A percentile compares a stretch with the other conserved stretches of the same genome.
Conservation (phyloP, 2,329 filamentous ascomycete species). For the Aspergillus aculeatus region DNA sequence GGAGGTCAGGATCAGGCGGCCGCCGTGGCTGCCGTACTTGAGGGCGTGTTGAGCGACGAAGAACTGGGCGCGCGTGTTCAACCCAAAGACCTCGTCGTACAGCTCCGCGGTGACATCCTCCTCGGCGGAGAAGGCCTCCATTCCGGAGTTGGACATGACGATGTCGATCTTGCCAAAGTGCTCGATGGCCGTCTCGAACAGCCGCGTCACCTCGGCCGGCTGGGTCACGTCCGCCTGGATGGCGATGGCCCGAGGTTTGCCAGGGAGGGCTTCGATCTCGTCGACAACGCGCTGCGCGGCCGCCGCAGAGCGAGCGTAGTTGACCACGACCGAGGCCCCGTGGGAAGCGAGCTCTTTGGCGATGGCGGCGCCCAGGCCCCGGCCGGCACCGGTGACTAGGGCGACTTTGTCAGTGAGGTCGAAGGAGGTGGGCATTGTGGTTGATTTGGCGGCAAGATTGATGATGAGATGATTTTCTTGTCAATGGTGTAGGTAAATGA, state of each 20-base stretch:
- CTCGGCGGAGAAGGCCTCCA: conserved; percentile 48
- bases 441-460: too few species aligned
- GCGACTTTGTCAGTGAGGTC: conserved; percentile 33
- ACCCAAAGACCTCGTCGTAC: too few species aligned
- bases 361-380: conserved; percentile 41
- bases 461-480: too few species aligned
- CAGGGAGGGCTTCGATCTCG: conserved; percentile 57
- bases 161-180: conserved; percentile 68
- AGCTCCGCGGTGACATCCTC: conserved; percentile 52
- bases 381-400: conserved; percentile 34
- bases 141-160: conserved; percentile 46
- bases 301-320: conserved; percentile 23
- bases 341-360: conserved; percentile 41
- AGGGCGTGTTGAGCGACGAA: conserved; percentile 65
- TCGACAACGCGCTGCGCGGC: too few species aligned
- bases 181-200: conserved; percentile 63
- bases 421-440: too few species aligned
- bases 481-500: too few species aligned
- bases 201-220: conserved; percentile 59
- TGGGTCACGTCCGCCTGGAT: conserved; percentile 68
- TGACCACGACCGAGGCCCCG: conserved; percentile 40
- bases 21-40: conserved; percentile 67
- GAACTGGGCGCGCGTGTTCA: conserved; percentile 58
- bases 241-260: conserved; percentile 61
- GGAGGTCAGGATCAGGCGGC: conserved; percentile 65